Evolutionary conservation across 768 basidiomycete genomes (phyloP).

Genomic region (Lepiota venenata): DNA sequence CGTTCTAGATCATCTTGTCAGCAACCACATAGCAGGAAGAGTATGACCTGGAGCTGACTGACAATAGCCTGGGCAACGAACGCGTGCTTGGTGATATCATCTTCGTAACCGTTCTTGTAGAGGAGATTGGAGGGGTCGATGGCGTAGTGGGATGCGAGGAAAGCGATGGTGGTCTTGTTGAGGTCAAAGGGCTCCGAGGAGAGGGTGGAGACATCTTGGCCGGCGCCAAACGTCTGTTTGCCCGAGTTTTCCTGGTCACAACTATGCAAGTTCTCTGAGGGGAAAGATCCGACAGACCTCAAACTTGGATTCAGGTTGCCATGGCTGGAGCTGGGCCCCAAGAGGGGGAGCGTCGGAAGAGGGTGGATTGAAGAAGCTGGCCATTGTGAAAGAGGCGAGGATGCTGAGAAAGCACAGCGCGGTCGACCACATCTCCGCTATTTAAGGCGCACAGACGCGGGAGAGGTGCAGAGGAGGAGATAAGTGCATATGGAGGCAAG

Average conservation of each 20-base stretch:
- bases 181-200: conserved; percentile 20
- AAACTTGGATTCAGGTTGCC: conserved; percentile 8
- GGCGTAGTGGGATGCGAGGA: conserved; percentile 20
- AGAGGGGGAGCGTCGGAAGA: background rate
- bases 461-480: background rate
- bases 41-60: background rate
- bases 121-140: conserved; percentile 17
- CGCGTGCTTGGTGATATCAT: conserved; percentile 19
- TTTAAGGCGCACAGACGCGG: background rate
- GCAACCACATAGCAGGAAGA: background rate
- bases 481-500: too few relatives aligned
- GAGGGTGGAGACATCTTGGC: conserved; percentile 23
- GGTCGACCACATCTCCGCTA: background rate
- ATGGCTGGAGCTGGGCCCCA: conserved; percentile 4
- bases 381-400: conserved; percentile 7
- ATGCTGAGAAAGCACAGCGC: background rate
- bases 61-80: conserved; percentile 11
- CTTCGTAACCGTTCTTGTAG: conserved; percentile 25
- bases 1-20: conserved; percentile 17
- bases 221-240: conserved; percentile 26
- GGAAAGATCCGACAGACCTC: background rate
- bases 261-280: too few relatives aligned
- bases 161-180: conserved; percentile 23
- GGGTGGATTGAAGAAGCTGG: conserved; percentile 4
- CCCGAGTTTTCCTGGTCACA: background rate